These are phyloP conservation scores for Rubroboletus pulcherrimus DNA, from an alignment of 768 basidiomycete genomes.

Conservation along the genomic window DNA sequence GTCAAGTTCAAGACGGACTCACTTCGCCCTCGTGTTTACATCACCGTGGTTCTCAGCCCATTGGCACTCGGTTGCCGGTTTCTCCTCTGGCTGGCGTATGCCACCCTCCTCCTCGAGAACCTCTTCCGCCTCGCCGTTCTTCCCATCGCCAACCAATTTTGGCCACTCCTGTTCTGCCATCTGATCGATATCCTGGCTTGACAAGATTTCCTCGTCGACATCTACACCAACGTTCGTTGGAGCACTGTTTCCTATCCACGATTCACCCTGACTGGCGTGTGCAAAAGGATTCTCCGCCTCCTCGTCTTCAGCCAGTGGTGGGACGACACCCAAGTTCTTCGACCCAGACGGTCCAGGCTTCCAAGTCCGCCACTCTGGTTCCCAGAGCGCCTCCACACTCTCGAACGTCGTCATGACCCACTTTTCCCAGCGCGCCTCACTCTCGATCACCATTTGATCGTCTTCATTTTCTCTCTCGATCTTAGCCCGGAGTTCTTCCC, in stretches of 20 bases:
- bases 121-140: slow-evolving; percentile 16
- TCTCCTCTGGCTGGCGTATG: background rate
- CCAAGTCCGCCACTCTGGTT: slow-evolving; percentile 56
- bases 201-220: slow-evolving; percentile 30
- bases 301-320: slow-evolving; percentile 15
- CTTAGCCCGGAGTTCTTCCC: slow-evolving; percentile 64
- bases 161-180: slow-evolving; percentile 23
- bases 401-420: slow-evolving; percentile 88
- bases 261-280: slow-evolving; percentile 12
- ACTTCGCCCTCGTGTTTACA: background rate
- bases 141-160: slow-evolving; percentile 1
- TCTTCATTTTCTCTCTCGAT: slow-evolving; percentile 47
- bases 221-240: slow-evolving; percentile 22
- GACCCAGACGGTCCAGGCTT: slow-evolving; percentile 33
- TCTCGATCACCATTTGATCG: slow-evolving; percentile 22
- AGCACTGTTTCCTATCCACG: slow-evolving; percentile 7
- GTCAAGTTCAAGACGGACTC: background rate
- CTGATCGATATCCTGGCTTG: slow-evolving; percentile 34
- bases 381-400: slow-evolving; percentile 86
- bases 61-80: background rate
- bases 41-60: background rate
- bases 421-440: slow-evolving; percentile 52
- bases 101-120: slow-evolving; percentile 8
- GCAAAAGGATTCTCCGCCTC: slow-evolving; percentile 25
- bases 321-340: slow-evolving; percentile 13